phyloP scores from a whole-genome alignment of 371 early-diverging fungal species.

The Neoconidiobolus thromboides region DNA sequence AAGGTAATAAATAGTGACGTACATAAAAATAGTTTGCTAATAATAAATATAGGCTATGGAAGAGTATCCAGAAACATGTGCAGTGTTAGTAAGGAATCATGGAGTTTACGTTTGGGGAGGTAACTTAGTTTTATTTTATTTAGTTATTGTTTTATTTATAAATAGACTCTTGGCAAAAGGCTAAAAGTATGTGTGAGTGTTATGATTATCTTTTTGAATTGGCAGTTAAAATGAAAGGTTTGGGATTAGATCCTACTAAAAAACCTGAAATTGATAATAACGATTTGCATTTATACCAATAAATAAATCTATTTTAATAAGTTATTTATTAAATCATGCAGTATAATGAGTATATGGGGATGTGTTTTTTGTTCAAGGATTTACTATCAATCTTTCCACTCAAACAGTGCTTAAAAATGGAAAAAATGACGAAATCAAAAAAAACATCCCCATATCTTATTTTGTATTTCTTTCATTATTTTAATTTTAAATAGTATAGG shows the following conservation, averaged over 20 bases:
- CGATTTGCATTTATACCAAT: slow-evolving; percentile 3
- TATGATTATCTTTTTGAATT: slow-evolving; percentile 95
- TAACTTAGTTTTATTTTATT: slow-evolving; percentile 11
- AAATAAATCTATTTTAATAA: background rate
- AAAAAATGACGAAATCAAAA: too few relatives aligned
- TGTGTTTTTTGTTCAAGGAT: too few relatives aligned
- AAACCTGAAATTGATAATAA: slow-evolving; percentile 19
- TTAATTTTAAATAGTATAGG: too few relatives aligned
- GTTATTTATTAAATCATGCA: too few relatives aligned
- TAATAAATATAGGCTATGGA: slow-evolving; percentile 49
- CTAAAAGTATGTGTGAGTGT: slow-evolving; percentile 95
- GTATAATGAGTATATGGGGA: too few relatives aligned
- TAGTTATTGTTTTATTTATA: slow-evolving; percentile 6
- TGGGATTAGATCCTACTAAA: slow-evolving; percentile 53
- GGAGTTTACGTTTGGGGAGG: slow-evolving; percentile 89
- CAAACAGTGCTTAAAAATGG: too few relatives aligned
- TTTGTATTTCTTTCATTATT: too few relatives aligned
- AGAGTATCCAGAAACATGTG: slow-evolving; percentile 79
- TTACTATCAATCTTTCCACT: too few relatives aligned
- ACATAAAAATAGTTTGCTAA: background rate
- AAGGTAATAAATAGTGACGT: slow-evolving; percentile 20
- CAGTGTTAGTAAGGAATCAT: slow-evolving; percentile 82
- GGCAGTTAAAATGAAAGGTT: slow-evolving; percentile 74
- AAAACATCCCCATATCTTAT: too few relatives aligned
- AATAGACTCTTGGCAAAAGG: slow-evolving; percentile 83